Evolutionary conservation across 495 filamentous ascomycete genomes (phyloP).

Genomic region (Aspergillus mulundensis): DNA sequence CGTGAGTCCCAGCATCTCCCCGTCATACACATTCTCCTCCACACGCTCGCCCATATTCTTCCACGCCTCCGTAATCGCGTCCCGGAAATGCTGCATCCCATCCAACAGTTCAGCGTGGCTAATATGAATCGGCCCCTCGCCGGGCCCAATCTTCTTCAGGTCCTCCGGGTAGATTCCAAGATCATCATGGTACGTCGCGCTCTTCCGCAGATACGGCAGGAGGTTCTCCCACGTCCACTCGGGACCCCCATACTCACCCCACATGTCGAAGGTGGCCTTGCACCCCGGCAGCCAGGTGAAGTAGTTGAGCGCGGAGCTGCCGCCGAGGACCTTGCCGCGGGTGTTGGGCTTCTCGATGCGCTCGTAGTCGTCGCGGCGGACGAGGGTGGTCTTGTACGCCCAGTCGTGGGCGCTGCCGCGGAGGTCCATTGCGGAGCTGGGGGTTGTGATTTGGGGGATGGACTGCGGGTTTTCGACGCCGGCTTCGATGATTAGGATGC

Average conservation of each 20-base stretch:
- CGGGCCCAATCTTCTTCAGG: conserved; percentile 45
- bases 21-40: conserved; percentile 53
- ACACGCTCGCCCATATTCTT: conserved; percentile 47
- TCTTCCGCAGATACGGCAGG: conserved; percentile 51
- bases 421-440: conserved; percentile 38
- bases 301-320: conserved; percentile 49
- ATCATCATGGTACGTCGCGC: conserved; percentile 55
- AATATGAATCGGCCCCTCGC: conserved; percentile 48
- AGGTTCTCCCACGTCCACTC: conserved; percentile 56
- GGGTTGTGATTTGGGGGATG: conserved; percentile 42
- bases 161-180: conserved; percentile 31
- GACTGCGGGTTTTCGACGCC: conserved; percentile 36
- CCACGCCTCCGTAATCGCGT: conserved; percentile 55
- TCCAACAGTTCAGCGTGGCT: conserved; percentile 53
- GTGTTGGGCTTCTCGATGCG: conserved; percentile 61
- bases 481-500: conserved; percentile 54
- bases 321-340: conserved; percentile 52
- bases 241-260: conserved; percentile 50
- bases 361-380: conserved; percentile 57
- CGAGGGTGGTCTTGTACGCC: conserved; percentile 61
- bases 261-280: conserved; percentile 53
- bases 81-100: conserved; percentile 51
- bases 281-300: conserved; percentile 56
- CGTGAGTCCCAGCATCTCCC: conserved; percentile 52
- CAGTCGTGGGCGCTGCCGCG: conserved; percentile 53